Base-by-base conservation (phyloP, 768 basidiomycete species). In the Termitomyces sp. region DNA sequence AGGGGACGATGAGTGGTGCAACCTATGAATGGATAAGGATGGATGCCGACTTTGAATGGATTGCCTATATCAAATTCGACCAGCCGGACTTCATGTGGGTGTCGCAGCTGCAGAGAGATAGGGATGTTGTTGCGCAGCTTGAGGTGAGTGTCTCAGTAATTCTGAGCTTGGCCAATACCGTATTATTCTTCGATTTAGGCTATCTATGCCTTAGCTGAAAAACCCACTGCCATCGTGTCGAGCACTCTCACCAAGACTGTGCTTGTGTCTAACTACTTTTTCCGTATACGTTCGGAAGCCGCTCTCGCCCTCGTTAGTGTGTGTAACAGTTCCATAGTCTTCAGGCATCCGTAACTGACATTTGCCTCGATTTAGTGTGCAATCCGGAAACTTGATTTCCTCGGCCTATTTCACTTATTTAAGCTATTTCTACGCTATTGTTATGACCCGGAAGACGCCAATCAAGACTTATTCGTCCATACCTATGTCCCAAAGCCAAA, bases 41-140 rank as follows among this genome's bases (percentile, higher is more conserved):
- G 80, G 97, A 99, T 66, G 94, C 97, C 15, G 97, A 99, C 67
- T 95, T 97, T 68, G 97, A 99, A 72, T 99, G 97, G 97, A 90
- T 98, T 53, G 89, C 92, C n/a, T 80, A 80, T 38, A 82, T 98
- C 58, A 85, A 84, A 59, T 98, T 96, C 60, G 90, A 95, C 49
- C 93, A 98, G 72, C 93, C 92, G 42, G 94, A 95, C 74, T 98
- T 94, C 65, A 96, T 96, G 92, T 99, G 95, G 94, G 90, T 96
- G 21, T 92, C 88, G 40, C 97, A 98, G 67, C 74, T 99, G 49
- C 93, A 96, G 70, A 78, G 94, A 54, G 97, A 99, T 70, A 77
- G 93, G 58, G 97, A 99, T 71, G 95, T 99, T 37, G 88, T 98
- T 21, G 97, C 96, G 2, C 97, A 99, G 69, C 76, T 98, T 14